Evolutionary conservation across 257 asterid species (phyloP).

Genomic region (Osmanthus fragrans): DNA sequence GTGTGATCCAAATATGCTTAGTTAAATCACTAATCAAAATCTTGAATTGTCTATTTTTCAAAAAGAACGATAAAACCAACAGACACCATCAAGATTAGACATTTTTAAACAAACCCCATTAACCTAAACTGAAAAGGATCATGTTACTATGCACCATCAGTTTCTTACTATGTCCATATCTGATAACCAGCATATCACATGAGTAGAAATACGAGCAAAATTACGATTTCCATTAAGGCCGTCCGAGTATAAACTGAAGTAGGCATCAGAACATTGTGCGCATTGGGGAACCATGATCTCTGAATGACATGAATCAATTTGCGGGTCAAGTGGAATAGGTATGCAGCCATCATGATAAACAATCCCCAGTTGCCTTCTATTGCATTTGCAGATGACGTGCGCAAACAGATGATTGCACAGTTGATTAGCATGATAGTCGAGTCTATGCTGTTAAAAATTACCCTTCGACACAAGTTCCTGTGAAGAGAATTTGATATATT

Average conservation of each 20-base stretch:
- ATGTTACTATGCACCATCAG: neutral
- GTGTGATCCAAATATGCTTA: neutral
- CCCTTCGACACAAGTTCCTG: conserved; percentile 22
- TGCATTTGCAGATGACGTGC: conserved; percentile 6
- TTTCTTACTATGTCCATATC: neutral
- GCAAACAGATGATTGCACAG: neutral
- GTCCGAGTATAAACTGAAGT: neutral
- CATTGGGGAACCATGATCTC: neutral
- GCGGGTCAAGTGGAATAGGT: conserved; percentile 24
- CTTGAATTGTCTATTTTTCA: neutral
- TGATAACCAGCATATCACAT: neutral
- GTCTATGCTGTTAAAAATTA: conserved; percentile 23
- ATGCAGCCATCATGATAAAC: conserved; percentile 25
- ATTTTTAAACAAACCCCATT: neutral
- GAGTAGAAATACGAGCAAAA: conserved; percentile 16
- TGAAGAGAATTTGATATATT: neutral
- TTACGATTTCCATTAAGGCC: conserved; percentile 12
- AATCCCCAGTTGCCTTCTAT: conserved; percentile 24
- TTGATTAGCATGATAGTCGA: conserved; percentile 23
- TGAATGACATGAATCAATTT: conserved; percentile 14
- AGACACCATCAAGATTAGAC: neutral
- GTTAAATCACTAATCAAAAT: too few relatives aligned
- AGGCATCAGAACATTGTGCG: neutral
- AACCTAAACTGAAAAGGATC: neutral
- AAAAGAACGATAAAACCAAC: neutral